These are phyloP conservation scores for Yamadazyma songkhlaensis DNA, from an alignment of 1,139 yeast species.

Conservation along the genomic window DNA sequence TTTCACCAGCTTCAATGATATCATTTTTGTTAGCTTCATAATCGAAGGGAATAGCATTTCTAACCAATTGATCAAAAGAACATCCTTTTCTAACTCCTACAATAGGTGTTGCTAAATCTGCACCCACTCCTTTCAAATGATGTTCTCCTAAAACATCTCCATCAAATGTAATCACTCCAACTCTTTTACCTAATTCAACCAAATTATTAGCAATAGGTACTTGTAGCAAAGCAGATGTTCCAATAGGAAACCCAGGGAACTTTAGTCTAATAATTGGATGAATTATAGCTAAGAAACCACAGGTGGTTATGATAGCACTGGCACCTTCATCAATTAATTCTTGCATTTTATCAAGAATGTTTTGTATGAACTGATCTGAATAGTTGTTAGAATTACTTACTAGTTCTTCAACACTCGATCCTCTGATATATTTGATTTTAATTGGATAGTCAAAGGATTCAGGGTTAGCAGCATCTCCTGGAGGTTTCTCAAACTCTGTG, in stretches of 20 bases:
- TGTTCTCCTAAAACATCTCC: slow-evolving; percentile 16
- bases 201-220: slow-evolving; percentile 20
- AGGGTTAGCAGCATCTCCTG: slow-evolving; percentile 23
- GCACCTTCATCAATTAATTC: slow-evolving; percentile 18
- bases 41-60: slow-evolving; percentile 19
- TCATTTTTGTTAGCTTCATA: slow-evolving; percentile 14
- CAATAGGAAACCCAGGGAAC: slow-evolving; percentile 23
- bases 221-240: slow-evolving; percentile 25
- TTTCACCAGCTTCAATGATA: slow-evolving; percentile 11
- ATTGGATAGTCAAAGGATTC: slow-evolving; percentile 19
- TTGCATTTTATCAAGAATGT: slow-evolving; percentile 13
- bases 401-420: slow-evolving; percentile 17
- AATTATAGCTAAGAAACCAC: slow-evolving; percentile 24
- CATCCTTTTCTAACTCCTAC: slow-evolving; percentile 18
- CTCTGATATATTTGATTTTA: slow-evolving; percentile 15
- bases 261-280: slow-evolving; percentile 18
- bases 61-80: slow-evolving; percentile 17
- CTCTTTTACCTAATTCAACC: slow-evolving; percentile 16
- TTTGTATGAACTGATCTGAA: slow-evolving; percentile 14
- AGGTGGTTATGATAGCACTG: slow-evolving; percentile 18
- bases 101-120: slow-evolving; percentile 16
- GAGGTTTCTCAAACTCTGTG: slow-evolving; percentile 19
- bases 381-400: slow-evolving; percentile 14
- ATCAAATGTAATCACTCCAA: slow-evolving; percentile 29
- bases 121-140: slow-evolving; percentile 26